phyloP scores from a whole-genome alignment of 306 rosid species.

The Alnus glutinosa region DNA sequence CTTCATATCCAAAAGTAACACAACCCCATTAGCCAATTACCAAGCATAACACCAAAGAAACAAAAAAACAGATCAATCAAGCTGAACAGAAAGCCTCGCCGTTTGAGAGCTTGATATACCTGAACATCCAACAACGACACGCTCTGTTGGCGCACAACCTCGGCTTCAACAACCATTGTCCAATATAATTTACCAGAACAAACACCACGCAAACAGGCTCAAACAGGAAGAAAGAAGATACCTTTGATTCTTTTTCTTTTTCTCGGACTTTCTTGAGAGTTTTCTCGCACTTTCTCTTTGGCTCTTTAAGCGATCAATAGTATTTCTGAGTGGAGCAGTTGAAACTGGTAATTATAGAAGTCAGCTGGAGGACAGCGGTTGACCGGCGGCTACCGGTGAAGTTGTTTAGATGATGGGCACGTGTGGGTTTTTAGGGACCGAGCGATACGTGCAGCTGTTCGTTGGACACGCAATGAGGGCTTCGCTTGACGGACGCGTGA shows the following conservation, averaged over 20 bases:
- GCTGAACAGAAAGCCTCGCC: constrained; percentile 45
- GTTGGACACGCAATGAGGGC: constrained; percentile 23
- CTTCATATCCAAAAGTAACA: background rate
- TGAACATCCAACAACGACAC: constrained; percentile 55
- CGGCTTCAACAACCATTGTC: constrained; percentile 82
- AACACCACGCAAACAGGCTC: constrained; percentile 4
- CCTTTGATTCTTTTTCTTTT: constrained; percentile 8
- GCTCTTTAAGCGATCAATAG: constrained; percentile 18
- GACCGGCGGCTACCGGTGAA: constrained; percentile 65
- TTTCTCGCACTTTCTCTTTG: constrained; percentile 42
- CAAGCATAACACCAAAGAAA: background rate
- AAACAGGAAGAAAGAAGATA: constrained; percentile 1
- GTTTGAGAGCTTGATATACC: constrained; percentile 47
- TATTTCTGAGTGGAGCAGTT: background rate
- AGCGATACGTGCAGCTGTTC: constrained; percentile 9
- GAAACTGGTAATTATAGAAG: constrained; percentile 34
- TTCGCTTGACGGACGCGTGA: constrained; percentile 49
- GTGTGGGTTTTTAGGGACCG: constrained; percentile 29
- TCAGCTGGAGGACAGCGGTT: constrained; percentile 17
- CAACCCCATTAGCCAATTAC: constrained; percentile 1
- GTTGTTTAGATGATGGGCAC: constrained; percentile 28
- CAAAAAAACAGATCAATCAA: constrained; percentile 1
- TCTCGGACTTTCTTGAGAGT: constrained; percentile 32
- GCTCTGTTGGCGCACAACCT: constrained; percentile 54
- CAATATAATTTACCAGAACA: constrained; percentile 16